Evolutionary conservation across 1,284 basidiomycete species (phyloP).

Genomic region (Fistulina hepatica): DNA sequence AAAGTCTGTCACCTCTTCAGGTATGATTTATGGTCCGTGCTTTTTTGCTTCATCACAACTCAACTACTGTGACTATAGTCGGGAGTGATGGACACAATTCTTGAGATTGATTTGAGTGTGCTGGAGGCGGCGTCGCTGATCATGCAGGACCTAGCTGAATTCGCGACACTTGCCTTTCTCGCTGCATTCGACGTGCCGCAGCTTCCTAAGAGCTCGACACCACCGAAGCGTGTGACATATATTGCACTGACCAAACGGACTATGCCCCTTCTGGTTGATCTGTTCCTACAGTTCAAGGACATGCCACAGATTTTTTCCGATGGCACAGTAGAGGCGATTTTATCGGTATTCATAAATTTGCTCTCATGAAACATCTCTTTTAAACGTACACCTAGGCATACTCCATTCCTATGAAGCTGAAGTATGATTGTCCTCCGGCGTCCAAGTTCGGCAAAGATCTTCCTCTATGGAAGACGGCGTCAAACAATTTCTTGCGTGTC

Average conservation of each 20-base stretch:
- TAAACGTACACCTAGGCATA: constrained; percentile 49
- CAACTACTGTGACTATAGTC: constrained; percentile 31
- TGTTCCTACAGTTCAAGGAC: constrained; percentile 57
- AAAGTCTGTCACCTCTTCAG: constrained; percentile 76
- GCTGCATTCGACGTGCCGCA: constrained; percentile 52
- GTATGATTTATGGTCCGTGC: constrained; percentile 24
- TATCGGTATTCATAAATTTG: constrained; percentile 50
- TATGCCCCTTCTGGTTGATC: constrained; percentile 74
- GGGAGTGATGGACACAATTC: constrained; percentile 60
- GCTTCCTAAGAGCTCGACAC: constrained; percentile 21
- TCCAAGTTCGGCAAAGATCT: constrained; percentile 76
- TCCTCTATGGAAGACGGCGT: constrained; percentile 90
- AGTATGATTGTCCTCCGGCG: constrained; percentile 86
- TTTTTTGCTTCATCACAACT: constrained; percentile 4
- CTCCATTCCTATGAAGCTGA: constrained; percentile 84
- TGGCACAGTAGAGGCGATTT: constrained; percentile 72
- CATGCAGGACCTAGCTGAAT: constrained; percentile 78
- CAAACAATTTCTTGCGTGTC: constrained; percentile 56
- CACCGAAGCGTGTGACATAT: constrained; percentile 68
- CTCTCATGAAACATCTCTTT: background rate
- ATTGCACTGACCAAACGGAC: constrained; percentile 77
- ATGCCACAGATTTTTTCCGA: constrained; percentile 60
- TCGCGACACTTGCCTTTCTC: constrained; percentile 74
- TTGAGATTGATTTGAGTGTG: constrained; percentile 52
- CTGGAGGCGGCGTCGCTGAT: constrained; percentile 61